Base-by-base conservation (phyloP, 345 rosid genomes). In the Pugionium cornutum region DNA sequence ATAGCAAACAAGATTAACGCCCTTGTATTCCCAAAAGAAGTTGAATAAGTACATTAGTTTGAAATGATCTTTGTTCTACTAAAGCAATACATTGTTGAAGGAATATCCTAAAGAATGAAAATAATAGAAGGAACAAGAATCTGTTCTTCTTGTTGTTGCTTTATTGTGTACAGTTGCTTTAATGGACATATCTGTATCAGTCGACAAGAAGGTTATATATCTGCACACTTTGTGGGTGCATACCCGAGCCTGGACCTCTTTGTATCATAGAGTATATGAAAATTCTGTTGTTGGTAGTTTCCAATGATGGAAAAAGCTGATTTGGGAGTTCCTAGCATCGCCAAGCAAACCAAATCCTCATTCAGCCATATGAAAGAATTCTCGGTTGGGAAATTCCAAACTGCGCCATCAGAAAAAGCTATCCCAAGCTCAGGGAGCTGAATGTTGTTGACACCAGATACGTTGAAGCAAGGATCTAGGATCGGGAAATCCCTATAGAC, bases 341-440 rank as follows among this genome's bases (percentile, higher is more conserved):
- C 99, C 74, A 92, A 73, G 76, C 99, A 92, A 48, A 85, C 83
- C 33, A 89, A 73, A 44, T 86, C 89, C 5, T 82, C 83, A 7
- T 34, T 78, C 26, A 92, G 66, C 68, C 81, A 48, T 62, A 88
- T 86, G 66, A 81, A 92, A 68, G 89, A 81, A 74, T 92, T 92
- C 82, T 88, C 88, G 0, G 80, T 84, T 0, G 99, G 99, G 78
- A 92, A 92, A 53, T 85, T 82, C 99, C 99, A 92, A 30, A 85
- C 66, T 0, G 90, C 97, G 3, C 96, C 97, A 51, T 92, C 97
- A 9, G 69, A 61, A 45, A 92, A 92, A 30, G 41, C 53, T 33
- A 92, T 86, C 27, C 82, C 82, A 2, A 92, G 92, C 45, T 85
- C 87, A 0, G 99, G 99, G 48, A 92, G 58, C 44, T 85, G 83